phyloP scores from a whole-genome alignment of 768 basidiomycete species.

The Mrakia blollopis region DNA sequence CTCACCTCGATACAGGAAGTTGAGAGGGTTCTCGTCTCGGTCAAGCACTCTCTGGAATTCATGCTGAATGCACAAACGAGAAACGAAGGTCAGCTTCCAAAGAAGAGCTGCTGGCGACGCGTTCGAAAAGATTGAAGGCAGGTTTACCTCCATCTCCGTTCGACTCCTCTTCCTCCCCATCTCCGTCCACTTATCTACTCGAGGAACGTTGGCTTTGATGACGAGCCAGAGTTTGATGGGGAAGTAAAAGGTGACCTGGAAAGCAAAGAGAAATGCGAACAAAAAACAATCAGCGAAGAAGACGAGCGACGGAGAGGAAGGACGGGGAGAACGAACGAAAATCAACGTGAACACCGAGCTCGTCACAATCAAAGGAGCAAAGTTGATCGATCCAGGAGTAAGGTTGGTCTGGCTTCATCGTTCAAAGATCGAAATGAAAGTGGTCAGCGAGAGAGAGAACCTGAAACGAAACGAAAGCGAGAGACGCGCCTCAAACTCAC shows the following conservation, averaged over 20 bases:
- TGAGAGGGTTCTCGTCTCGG: slow-evolving; percentile 62
- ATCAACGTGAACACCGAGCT: slow-evolving; percentile 54
- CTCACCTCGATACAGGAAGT: slow-evolving; percentile 65
- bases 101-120: too few relatives aligned
- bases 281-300: neutral
- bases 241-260: slow-evolving; percentile 65
- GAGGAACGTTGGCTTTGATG: slow-evolving; percentile 58
- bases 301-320: neutral
- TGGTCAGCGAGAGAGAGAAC: too few relatives aligned
- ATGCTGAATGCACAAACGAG: slow-evolving; percentile 34
- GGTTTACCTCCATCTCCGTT: slow-evolving; percentile 54
- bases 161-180: slow-evolving; percentile 59
- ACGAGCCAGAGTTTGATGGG: slow-evolving; percentile 59
- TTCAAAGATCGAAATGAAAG: slow-evolving; percentile 44
- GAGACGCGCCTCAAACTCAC: neutral
- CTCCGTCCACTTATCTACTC: slow-evolving; percentile 63
- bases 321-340: slow-evolving; percentile 48
- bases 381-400: slow-evolving; percentile 64
- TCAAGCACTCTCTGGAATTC: slow-evolving; percentile 65
- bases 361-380: slow-evolving; percentile 60
- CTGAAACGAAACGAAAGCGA: slow-evolving; percentile 44
- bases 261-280: neutral
- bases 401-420: slow-evolving; percentile 64
- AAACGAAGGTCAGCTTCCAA: neutral
- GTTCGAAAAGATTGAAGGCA: neutral